These are phyloP conservation scores for Crithidia expoeki DNA, from an alignment of 208 protist genomes.

Conservation along the genomic window DNA sequence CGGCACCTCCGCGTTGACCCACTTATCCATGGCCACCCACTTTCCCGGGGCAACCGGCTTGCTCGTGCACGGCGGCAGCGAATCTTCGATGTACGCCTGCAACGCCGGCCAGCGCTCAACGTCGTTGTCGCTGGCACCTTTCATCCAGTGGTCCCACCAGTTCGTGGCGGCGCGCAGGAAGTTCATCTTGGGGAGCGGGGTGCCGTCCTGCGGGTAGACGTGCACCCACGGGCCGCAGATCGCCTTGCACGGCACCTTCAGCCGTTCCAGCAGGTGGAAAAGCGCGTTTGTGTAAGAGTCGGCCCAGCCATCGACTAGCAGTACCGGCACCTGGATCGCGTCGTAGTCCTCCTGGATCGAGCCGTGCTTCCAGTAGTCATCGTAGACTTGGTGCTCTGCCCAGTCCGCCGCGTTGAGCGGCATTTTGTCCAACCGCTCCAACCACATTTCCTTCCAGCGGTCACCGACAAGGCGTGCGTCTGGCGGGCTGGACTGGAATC, in stretches of 20 bases:
- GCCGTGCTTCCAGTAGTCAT: conserved; percentile 68
- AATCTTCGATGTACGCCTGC: conserved; percentile 65
- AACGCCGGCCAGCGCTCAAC: conserved; percentile 41
- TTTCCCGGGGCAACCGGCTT: conserved; percentile 48
- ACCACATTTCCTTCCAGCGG: conserved; percentile 52
- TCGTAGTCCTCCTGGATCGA: conserved; percentile 62
- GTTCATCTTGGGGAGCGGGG: conserved; percentile 55
- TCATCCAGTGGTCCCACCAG: conserved; percentile 67
- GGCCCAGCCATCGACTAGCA: conserved; percentile 62
- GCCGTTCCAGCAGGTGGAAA: conserved; percentile 50
- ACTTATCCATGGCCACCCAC: conserved; percentile 48
- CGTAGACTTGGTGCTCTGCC: conserved; percentile 53
- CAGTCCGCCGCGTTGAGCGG: conserved; percentile 58
- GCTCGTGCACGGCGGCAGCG: conserved; percentile 42
- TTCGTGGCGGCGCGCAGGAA: conserved; percentile 58
- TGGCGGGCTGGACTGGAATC: conserved; percentile 49
- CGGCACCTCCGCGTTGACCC: conserved; percentile 39
- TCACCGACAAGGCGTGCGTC: conserved; percentile 53
- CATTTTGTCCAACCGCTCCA: conserved; percentile 54
- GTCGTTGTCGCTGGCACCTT: conserved; percentile 38
- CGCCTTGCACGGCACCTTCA: conserved; percentile 56
- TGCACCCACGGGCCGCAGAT: conserved; percentile 71
- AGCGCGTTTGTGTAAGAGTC: conserved; percentile 70
- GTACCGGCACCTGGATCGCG: conserved; percentile 55
- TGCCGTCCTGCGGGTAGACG: conserved; percentile 66